phyloP scores from a whole-genome alignment of 768 basidiomycete species.

The Tylopilus felleus region DNA sequence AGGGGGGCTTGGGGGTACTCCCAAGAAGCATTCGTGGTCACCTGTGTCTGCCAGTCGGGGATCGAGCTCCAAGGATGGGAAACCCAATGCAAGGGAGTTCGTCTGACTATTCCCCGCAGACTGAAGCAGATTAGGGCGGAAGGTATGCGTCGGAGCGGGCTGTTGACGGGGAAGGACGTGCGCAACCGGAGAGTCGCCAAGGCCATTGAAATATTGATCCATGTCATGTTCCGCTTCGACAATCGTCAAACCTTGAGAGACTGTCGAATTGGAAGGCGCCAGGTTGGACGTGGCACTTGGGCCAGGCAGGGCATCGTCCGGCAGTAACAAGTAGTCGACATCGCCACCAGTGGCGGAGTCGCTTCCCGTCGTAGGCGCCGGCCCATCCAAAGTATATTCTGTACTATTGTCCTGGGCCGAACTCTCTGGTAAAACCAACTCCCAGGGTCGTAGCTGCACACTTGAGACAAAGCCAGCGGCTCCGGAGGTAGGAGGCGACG shows the following conservation, averaged over 20 bases:
- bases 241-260: neutral
- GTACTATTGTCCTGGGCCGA: neutral
- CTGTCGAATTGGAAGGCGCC: neutral
- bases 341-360: neutral
- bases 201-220: slow-evolving; percentile 27
- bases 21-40: slow-evolving; percentile 23
- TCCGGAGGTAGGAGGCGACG: slow-evolving; percentile 4
- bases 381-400: neutral
- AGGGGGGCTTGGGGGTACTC: slow-evolving; percentile 27
- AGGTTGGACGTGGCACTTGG: neutral
- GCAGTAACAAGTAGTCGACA: neutral
- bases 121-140: slow-evolving; percentile 7
- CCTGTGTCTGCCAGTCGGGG: slow-evolving; percentile 2
- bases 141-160: slow-evolving; percentile 2
- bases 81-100: slow-evolving; percentile 2
- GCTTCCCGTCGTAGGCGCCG: neutral
- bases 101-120: neutral
- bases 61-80: slow-evolving; percentile 9
- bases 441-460: slow-evolving; percentile 15
- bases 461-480: slow-evolving; percentile 9
- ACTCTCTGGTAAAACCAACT: slow-evolving; percentile 4
- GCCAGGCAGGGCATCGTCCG: neutral
- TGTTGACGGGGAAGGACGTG: neutral
- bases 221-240: slow-evolving; percentile 23
- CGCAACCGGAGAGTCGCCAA: slow-evolving; percentile 23